A percentile compares a stretch with the other conserved stretches of the same genome.
Evolutionary conservation across 1,139 yeast species (phyloP).

Genomic region (Geotrichum siamense): DNA sequence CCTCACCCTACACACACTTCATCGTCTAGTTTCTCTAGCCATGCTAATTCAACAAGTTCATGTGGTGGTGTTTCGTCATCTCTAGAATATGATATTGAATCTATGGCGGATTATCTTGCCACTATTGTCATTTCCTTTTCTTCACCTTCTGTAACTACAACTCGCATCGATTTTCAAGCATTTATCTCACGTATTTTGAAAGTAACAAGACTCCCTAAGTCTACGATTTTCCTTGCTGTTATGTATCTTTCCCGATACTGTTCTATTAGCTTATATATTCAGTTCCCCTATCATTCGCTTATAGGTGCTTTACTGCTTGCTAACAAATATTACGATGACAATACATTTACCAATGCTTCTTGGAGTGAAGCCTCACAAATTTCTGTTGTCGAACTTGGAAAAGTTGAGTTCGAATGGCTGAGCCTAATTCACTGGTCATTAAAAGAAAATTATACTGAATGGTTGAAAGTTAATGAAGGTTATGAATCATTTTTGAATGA

Average conservation of each 20-base stretch:
- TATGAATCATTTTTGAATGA: neutral
- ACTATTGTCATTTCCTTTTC: conserved; percentile 60
- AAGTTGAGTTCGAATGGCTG: conserved; percentile 69
- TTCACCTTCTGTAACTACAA: conserved; percentile 20
- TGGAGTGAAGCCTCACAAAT: conserved; percentile 91
- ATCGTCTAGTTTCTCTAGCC: neutral
- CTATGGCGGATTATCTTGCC: conserved; percentile 69
- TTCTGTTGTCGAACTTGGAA: conserved; percentile 49
- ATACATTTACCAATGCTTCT: conserved; percentile 82
- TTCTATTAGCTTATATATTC: conserved; percentile 29
- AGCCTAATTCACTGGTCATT: conserved; percentile 30
- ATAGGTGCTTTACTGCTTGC: conserved; percentile 70
- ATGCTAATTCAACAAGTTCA: conserved; percentile 12
- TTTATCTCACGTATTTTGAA: conserved; percentile 61
- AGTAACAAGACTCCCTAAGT: conserved; percentile 83
- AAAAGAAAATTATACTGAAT: neutral
- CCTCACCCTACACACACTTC: neutral
- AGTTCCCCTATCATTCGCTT: conserved; percentile 47
- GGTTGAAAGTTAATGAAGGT: neutral
- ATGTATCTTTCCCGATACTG: conserved; percentile 55
- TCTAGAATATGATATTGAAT: conserved; percentile 65
- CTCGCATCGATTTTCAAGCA: conserved; percentile 41
- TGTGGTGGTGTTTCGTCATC: conserved; percentile 70
- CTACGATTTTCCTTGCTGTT: conserved; percentile 72
- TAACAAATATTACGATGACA: conserved; percentile 88